Percentiles rank a stretch among this genome's conserved stretches.
These are phyloP conservation scores for Mortierella sp. DNA, from an alignment of 371 early-diverging fungal species.

Conservation along the genomic window DNA sequence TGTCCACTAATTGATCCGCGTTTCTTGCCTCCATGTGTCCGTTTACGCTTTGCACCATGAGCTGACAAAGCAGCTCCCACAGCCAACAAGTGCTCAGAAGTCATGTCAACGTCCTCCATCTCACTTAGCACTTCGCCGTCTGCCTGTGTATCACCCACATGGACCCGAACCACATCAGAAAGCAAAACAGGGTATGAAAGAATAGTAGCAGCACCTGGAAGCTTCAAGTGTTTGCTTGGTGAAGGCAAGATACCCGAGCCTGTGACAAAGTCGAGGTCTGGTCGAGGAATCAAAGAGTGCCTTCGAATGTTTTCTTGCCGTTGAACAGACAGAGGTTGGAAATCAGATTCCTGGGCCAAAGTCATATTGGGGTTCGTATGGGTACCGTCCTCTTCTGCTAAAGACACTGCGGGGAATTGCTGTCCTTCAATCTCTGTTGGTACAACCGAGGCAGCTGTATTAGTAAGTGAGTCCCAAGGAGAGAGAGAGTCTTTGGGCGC, in stretches of 20 bases:
- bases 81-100: neutral
- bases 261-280: slow-evolving; percentile 18
- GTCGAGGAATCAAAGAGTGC: slow-evolving; percentile 15
- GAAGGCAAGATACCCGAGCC: slow-evolving; percentile 17
- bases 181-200: slow-evolving; percentile 11
- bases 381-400: too few relatives aligned
- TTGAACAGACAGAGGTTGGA: slow-evolving; percentile 9
- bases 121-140: slow-evolving; percentile 10
- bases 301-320: slow-evolving; percentile 9
- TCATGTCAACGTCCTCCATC: neutral
- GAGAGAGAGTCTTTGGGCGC: too few relatives aligned
- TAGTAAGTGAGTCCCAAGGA: neutral
- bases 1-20: slow-evolving; percentile 13
- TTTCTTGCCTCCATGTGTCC: slow-evolving; percentile 1
- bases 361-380: too few relatives aligned
- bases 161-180: slow-evolving; percentile 33
- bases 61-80: neutral
- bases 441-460: neutral
- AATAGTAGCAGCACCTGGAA: slow-evolving; percentile 14
- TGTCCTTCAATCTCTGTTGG: neutral
- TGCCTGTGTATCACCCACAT: slow-evolving; percentile 33
- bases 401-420: neutral
- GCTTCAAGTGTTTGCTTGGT: slow-evolving; percentile 6
- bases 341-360: neutral
- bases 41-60: slow-evolving; percentile 6